Conservation (phyloP, 495 filamentous ascomycete species). For the Neurospora sp. region DNA sequence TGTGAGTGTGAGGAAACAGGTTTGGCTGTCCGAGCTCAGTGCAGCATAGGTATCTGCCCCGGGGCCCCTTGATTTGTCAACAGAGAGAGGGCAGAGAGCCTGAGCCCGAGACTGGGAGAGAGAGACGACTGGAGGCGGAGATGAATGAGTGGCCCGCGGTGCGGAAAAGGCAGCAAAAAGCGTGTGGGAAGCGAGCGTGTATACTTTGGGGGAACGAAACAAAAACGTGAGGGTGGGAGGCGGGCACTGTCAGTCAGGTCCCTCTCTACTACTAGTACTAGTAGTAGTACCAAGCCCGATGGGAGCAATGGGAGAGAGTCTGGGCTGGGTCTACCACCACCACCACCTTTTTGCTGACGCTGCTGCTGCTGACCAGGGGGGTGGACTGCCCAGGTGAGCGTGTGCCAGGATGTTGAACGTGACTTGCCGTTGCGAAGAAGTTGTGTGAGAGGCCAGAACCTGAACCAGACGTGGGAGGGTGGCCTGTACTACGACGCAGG, state of each 20-base stretch:
- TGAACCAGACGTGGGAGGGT: background rate
- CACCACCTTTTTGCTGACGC: background rate
- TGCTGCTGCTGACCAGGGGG: background rate
- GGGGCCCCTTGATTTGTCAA: background rate
- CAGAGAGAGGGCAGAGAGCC: background rate
- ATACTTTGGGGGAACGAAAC: background rate
- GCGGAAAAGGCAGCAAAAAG: background rate
- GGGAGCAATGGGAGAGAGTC: background rate
- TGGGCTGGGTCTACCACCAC: background rate
- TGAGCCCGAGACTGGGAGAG: background rate
- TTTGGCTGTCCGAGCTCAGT: background rate
- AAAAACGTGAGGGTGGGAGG: background rate
- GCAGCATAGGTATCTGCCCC: background rate
- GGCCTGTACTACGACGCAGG: background rate
- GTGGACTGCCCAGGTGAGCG: background rate
- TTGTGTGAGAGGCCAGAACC: background rate
- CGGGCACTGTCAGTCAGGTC: background rate
- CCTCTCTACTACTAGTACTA: background rate
- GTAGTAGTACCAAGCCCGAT: background rate
- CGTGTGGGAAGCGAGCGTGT: background rate
- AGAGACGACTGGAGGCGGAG: background rate
- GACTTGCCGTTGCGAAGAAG: background rate
- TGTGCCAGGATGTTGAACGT: background rate
- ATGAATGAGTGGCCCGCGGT: background rate
- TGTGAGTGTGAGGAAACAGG: background rate